Evolutionary conservation across 2,329 filamentous ascomycete genomes (phyloP).

Genomic region (Trichoderma koningii): DNA sequence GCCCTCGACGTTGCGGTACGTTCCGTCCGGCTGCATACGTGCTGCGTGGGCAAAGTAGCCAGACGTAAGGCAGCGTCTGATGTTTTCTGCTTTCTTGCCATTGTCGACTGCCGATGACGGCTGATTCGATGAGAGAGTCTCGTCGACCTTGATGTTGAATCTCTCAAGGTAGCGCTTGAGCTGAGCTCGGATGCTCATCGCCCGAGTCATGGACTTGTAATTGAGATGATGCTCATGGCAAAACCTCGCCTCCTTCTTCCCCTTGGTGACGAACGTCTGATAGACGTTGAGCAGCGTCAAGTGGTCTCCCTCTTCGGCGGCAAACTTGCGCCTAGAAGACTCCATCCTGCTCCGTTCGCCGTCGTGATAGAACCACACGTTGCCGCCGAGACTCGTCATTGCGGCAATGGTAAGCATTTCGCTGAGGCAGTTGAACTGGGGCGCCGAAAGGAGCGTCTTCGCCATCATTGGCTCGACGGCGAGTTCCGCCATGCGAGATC

Average conservation of each 20-base stretch:
- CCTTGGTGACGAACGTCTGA: slow-evolving; percentile 79
- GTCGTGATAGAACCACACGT: slow-evolving; percentile 79
- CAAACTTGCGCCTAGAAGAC: slow-evolving; percentile 75
- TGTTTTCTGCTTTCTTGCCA: slow-evolving; percentile 63
- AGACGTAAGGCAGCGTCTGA: slow-evolving; percentile 80
- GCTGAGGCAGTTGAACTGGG: slow-evolving; percentile 73
- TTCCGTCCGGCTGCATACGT: slow-evolving; percentile 90
- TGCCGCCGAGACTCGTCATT: slow-evolving; percentile 85
- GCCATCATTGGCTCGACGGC: slow-evolving; percentile 95
- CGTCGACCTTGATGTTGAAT: slow-evolving; percentile 72
- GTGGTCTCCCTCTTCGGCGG: slow-evolving; percentile 91
- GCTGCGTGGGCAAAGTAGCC: slow-evolving; percentile 95
- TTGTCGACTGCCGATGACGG: slow-evolving; percentile 35
- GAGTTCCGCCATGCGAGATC: slow-evolving; percentile 87
- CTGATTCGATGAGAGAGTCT: slow-evolving; percentile 52
- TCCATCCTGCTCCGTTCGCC: slow-evolving; percentile 76
- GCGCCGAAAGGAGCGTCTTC: slow-evolving; percentile 77
- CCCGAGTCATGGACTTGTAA: slow-evolving; percentile 78
- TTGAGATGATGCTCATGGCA: slow-evolving; percentile 87
- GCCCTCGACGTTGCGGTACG: slow-evolving; percentile 81
- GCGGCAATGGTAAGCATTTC: slow-evolving; percentile 91
- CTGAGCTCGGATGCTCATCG: slow-evolving; percentile 83
- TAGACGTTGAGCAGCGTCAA: slow-evolving; percentile 93
- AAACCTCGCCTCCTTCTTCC: slow-evolving; percentile 81
- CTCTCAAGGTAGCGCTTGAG: slow-evolving; percentile 84